Evolutionary conservation across 2,329 filamentous ascomycete species (phyloP).

Genomic region (Eurotiales sp.): DNA sequence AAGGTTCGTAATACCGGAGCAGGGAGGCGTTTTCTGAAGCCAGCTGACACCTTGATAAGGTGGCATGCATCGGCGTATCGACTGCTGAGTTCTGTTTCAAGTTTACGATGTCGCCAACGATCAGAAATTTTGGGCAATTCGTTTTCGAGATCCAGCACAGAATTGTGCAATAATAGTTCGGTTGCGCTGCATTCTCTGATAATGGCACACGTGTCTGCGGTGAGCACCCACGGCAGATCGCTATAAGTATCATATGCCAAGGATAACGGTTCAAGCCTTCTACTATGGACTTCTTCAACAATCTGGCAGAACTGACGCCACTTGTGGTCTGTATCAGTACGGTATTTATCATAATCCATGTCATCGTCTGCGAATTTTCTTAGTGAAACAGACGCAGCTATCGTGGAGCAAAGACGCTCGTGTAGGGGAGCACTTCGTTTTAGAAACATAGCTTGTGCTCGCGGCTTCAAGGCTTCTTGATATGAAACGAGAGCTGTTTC

Average conservation of each 20-base stretch:
- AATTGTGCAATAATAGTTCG: slow-evolving; percentile 72
- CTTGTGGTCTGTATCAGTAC: slow-evolving; percentile 69
- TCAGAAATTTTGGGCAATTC: slow-evolving; percentile 37
- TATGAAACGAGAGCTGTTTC: slow-evolving; percentile 83
- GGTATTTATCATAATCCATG: slow-evolving; percentile 73
- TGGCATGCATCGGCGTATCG: slow-evolving; percentile 54
- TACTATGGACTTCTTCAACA: slow-evolving; percentile 78
- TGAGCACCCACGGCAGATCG: slow-evolving; percentile 77
- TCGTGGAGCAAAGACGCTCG: slow-evolving; percentile 70
- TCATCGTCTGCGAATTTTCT: slow-evolving; percentile 59
- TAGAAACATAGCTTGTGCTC: slow-evolving; percentile 38
- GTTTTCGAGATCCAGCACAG: slow-evolving; percentile 35
- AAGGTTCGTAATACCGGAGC: slow-evolving; percentile 66
- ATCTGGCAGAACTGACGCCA: slow-evolving; percentile 90
- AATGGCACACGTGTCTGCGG: slow-evolving; percentile 74
- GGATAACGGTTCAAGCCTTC: slow-evolving; percentile 75
- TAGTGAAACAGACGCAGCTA: slow-evolving; percentile 66
- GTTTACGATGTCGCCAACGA: slow-evolving; percentile 43
- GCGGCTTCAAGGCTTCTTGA: slow-evolving; percentile 57
- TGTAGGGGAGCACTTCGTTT: slow-evolving; percentile 58
- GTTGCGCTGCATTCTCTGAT: slow-evolving; percentile 74
- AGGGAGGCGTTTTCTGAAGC: slow-evolving; percentile 68
- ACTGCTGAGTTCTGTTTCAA: slow-evolving; percentile 48
- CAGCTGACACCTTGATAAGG: slow-evolving; percentile 65
- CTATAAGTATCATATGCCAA: slow-evolving; percentile 68